These are phyloP conservation scores for Coemansia sp. DNA, from an alignment of 192 early-diverging fungal species.

Conservation along the genomic window DNA sequence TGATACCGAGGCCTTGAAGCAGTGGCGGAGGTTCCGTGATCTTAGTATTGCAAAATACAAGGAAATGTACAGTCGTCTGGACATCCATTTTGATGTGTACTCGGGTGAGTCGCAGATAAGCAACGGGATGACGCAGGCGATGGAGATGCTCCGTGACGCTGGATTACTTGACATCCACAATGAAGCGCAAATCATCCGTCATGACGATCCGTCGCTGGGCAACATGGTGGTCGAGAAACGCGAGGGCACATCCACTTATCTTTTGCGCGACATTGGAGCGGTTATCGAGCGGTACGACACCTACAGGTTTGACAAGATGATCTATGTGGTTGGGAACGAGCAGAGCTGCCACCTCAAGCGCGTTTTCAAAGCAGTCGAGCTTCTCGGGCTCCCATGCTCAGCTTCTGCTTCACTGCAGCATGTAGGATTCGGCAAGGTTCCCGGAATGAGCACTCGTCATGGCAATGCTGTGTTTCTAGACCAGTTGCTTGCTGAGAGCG, in stretches of 20 bases:
- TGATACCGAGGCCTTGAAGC: slow-evolving; percentile 70
- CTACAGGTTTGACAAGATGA: slow-evolving; percentile 88
- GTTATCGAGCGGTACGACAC: slow-evolving; percentile 84
- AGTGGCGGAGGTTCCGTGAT: slow-evolving; percentile 88
- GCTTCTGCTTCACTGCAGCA: slow-evolving; percentile 76
- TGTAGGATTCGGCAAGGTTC: slow-evolving; percentile 92
- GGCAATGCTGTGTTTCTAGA: slow-evolving; percentile 96
- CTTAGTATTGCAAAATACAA: slow-evolving; percentile 89
- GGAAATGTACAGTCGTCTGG: slow-evolving; percentile 84
- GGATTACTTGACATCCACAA: slow-evolving; percentile 67
- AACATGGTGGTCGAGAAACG: slow-evolving; percentile 80
- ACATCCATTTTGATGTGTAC: slow-evolving; percentile 88
- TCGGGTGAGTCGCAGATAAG: slow-evolving; percentile 93
- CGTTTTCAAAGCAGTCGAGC: slow-evolving; percentile 88
- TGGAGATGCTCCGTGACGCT: slow-evolving; percentile 68
- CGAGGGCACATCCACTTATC: slow-evolving; percentile 90
- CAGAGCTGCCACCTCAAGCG: slow-evolving; percentile 92
- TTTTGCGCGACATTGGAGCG: slow-evolving; percentile 95
- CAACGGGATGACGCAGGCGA: slow-evolving; percentile 66
- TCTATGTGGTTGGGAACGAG: slow-evolving; percentile 87
- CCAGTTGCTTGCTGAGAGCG: slow-evolving; percentile 83
- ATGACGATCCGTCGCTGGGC: slow-evolving; percentile 82
- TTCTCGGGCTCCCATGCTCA: slow-evolving; percentile 79
- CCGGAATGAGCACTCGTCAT: slow-evolving; percentile 95
- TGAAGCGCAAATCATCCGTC: slow-evolving; percentile 84